These are phyloP conservation scores for Saccharomyces hybrid DNA, from an alignment of 1,139 yeast species.

Conservation along the genomic window DNA sequence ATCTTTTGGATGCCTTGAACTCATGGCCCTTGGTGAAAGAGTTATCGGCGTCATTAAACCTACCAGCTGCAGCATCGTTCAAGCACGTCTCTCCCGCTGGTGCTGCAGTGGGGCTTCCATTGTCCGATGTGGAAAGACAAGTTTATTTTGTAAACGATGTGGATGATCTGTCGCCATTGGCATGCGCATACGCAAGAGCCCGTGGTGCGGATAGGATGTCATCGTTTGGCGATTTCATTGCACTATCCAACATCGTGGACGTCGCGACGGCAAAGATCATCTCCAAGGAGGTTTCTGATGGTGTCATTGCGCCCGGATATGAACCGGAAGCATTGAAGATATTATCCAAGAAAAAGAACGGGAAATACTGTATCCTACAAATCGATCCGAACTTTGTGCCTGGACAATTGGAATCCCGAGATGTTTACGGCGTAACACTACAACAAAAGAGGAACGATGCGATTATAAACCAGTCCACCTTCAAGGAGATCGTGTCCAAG, in stretches of 20 bases:
- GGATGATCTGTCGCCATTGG: conserved; percentile 90
- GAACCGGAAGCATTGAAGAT: conserved; percentile 86
- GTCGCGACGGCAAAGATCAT: conserved; percentile 94
- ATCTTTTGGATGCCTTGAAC: conserved; percentile 89
- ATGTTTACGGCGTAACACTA: conserved; percentile 88
- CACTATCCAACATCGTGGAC: conserved; percentile 92
- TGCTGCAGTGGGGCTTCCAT: conserved; percentile 92
- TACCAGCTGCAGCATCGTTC: conserved; percentile 98
- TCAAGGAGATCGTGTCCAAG: conserved; percentile 83
- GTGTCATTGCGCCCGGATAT: conserved; percentile 97
- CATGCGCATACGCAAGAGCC: conserved; percentile 97
- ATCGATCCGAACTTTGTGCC: conserved; percentile 93
- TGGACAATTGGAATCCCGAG: conserved; percentile 75
- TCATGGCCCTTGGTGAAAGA: conserved; percentile 99
- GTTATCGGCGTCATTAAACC: conserved; percentile 82
- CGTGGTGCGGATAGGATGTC: conserved; percentile 99
- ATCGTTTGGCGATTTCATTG: conserved; percentile 96
- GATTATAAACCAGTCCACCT: conserved; percentile 76
- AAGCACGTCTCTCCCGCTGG: conserved; percentile 99
- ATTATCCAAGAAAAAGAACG: conserved; percentile 86
- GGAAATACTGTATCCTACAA: conserved; percentile 92
- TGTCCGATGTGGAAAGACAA: conserved; percentile 84
- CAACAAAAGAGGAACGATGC: conserved; percentile 98
- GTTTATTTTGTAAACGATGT: conserved; percentile 91
- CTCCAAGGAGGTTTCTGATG: conserved; percentile 94